Evolutionary conservation across 495 filamentous ascomycete species (phyloP).

Genomic region (Hypoxylon rickii): DNA sequence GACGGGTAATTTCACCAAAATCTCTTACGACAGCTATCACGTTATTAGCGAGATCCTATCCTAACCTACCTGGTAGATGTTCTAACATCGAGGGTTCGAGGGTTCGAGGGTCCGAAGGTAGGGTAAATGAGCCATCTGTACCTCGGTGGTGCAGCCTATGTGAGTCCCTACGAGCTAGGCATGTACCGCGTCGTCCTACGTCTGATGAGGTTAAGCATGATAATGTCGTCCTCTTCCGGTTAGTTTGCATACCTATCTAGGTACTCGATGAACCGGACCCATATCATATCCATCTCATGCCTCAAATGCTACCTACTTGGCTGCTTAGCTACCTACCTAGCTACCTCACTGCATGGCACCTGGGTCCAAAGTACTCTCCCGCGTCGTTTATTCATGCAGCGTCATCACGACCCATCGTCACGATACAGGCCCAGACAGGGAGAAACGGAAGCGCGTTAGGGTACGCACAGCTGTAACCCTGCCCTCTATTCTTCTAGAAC

Average conservation of each 20-base stretch:
- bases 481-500: constrained; percentile 28
- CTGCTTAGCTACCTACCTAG: no score
- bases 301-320: no score
- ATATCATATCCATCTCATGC: no score
- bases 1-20: constrained; percentile 11
- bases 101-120: no score
- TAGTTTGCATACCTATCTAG: constrained; percentile 13
- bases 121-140: no score
- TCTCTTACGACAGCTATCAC: background rate
- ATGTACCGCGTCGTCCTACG: constrained; percentile 4
- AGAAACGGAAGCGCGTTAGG: no score
- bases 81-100: no score
- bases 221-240: constrained; percentile 19
- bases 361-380: constrained; percentile 1
- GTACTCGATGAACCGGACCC: background rate
- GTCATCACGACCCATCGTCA: constrained; percentile 28
- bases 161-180: no score
- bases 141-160: no score
- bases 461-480: background rate
- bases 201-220: constrained; percentile 15
- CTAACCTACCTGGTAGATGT: no score
- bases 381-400: constrained; percentile 15
- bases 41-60: background rate
- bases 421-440: no score
- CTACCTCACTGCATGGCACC: no score